phyloP scores from a whole-genome alignment of 352 stramenopile genomes.

The Pythium insidiosum region DNA sequence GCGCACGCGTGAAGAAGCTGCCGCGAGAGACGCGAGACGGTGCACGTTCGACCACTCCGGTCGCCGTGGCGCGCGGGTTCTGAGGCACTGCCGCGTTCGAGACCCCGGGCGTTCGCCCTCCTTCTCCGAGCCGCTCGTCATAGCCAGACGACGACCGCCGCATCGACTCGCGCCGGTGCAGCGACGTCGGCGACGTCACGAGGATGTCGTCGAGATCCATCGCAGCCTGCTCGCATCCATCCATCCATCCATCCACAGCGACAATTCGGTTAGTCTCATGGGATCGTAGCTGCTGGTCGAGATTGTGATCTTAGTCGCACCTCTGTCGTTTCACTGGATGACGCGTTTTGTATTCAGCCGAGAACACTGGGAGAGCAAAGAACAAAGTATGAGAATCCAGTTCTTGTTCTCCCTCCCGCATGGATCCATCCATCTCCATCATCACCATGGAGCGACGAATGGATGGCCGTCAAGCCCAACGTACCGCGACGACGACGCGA shows the following conservation, averaged over 20 bases:
- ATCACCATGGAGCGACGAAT: too few relatives aligned
- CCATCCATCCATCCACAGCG: constrained; percentile 6
- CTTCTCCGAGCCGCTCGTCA: constrained; percentile 28
- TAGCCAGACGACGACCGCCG: constrained; percentile 60
- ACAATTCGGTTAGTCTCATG: too few relatives aligned
- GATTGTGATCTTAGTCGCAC: too few relatives aligned
- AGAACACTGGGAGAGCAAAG: too few relatives aligned
- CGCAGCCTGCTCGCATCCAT: constrained; percentile 18
- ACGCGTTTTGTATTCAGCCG: too few relatives aligned
- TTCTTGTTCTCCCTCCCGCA: too few relatives aligned
- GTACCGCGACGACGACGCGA: too few relatives aligned
- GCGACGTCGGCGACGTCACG: constrained; percentile 80
- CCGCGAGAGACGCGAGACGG: constrained; percentile 12
- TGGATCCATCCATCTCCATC: too few relatives aligned
- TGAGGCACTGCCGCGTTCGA: background rate
- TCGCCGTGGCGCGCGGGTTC: constrained; percentile 7
- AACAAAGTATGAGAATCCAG: too few relatives aligned
- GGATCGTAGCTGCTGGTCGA: too few relatives aligned
- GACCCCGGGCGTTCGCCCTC: background rate
- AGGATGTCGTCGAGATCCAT: constrained; percentile 52
- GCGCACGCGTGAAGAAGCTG: constrained; percentile 53
- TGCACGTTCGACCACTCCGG: constrained; percentile 1
- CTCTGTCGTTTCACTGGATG: too few relatives aligned
- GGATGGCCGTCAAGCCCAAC: too few relatives aligned
- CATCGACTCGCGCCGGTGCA: constrained; percentile 69